Conservation (phyloP, 2,329 filamentous ascomycete species). For the Fusarium musae region DNA sequence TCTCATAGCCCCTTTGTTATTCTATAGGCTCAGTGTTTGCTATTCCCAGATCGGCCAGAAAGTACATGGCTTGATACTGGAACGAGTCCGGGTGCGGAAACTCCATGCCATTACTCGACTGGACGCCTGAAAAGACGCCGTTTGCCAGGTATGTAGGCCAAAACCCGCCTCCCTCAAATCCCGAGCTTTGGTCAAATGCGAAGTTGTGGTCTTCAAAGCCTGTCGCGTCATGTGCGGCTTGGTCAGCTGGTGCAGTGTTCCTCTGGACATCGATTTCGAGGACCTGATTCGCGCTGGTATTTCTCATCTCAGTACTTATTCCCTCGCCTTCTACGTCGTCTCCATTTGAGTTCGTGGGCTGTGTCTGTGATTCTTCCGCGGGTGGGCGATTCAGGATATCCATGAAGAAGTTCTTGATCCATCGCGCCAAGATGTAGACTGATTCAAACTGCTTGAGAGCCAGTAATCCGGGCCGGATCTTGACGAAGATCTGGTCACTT, state of each 20-base stretch:
- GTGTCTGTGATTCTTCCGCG: rapidly evolving
- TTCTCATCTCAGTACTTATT: no score
- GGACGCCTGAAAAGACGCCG: neutral
- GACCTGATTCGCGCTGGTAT: no score
- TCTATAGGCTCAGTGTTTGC: neutral
- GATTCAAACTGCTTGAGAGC: conserved; percentile 8
- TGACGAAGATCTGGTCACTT: neutral
- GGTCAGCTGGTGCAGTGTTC: no score
- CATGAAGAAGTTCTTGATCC: conserved; percentile 29
- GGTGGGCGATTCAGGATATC: conserved; percentile 6
- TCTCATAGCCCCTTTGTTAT: no score
- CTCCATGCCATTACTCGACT: neutral
- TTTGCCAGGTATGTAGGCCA: conserved; percentile 8
- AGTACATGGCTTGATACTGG: conserved; percentile 26
- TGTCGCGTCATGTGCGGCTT: rapidly evolving
- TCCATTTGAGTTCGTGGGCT: rapidly evolving
- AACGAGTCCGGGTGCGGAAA: conserved; percentile 20
- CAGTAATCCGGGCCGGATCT: neutral
- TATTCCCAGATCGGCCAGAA: conserved; percentile 17
- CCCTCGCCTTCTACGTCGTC: no score
- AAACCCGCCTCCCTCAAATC: neutral
- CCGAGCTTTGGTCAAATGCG: neutral
- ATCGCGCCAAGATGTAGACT: neutral
- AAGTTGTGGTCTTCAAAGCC: rapidly evolving
- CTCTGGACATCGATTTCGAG: no score